These are phyloP conservation scores for Umbelopsis sp. DNA, from an alignment of 371 early-diverging fungal species.

Conservation along the genomic window DNA sequence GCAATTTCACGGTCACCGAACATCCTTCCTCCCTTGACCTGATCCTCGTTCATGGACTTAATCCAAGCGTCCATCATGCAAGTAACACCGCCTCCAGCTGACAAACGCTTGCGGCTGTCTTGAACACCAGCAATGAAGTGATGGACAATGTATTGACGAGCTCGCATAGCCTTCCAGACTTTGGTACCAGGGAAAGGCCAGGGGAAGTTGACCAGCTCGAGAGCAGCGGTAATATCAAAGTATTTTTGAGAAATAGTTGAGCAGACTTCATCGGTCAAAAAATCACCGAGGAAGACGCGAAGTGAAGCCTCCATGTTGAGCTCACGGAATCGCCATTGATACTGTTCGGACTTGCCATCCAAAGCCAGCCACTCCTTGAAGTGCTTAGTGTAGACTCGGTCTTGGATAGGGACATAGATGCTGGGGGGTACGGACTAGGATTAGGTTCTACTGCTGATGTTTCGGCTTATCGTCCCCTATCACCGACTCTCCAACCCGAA, in stretches of 20 bases:
- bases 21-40: conserved; percentile 39
- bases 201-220: conserved; percentile 62
- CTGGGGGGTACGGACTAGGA: conserved; percentile 22
- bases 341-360: conserved; percentile 42
- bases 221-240: conserved; percentile 57
- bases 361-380: conserved; percentile 48
- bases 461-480: background rate
- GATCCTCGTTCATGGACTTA: conserved; percentile 37
- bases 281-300: conserved; percentile 55
- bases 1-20: conserved; percentile 54
- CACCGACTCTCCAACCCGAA: background rate
- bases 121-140: conserved; percentile 49
- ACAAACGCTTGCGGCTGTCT: conserved; percentile 47
- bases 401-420: conserved; percentile 54
- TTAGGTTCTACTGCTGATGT: background rate
- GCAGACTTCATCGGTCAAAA: conserved; percentile 50
- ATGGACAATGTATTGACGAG: conserved; percentile 56
- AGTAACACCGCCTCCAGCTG: conserved; percentile 36
- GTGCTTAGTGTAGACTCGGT: conserved; percentile 48
- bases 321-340: conserved; percentile 55
- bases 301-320: conserved; percentile 56
- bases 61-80: conserved; percentile 59
- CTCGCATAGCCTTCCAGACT: conserved; percentile 56
- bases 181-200: conserved; percentile 59
- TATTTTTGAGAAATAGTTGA: conserved; percentile 50